phyloP scores from a whole-genome alignment of 306 rosid species.

The Clitoria ternatea region DNA sequence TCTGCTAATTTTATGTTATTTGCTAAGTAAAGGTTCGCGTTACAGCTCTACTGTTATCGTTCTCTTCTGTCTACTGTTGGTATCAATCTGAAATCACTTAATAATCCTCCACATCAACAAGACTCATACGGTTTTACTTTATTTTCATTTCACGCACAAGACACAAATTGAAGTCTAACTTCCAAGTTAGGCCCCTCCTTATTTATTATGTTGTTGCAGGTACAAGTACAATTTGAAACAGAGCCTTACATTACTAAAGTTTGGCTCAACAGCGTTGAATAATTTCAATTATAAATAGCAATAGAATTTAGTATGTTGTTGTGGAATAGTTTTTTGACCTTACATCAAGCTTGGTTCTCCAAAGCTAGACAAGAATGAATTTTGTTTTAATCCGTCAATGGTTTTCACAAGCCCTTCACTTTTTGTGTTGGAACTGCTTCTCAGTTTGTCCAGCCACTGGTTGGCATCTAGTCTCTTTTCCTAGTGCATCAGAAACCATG shows the following conservation, averaged over 20 bases:
- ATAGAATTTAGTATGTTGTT: background rate
- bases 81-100: background rate
- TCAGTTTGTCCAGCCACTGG: constrained; percentile 83
- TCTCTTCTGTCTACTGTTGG: background rate
- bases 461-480: constrained; percentile 67
- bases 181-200: background rate
- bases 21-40: no score
- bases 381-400: constrained; percentile 63
- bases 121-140: background rate
- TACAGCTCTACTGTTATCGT: no score
- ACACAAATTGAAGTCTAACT: background rate
- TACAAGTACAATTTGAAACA: background rate
- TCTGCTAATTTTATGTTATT: no score
- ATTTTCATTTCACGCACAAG: background rate
- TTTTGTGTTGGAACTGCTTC: constrained; percentile 37
- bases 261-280: constrained; percentile 26
- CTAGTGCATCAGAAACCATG: constrained; percentile 83
- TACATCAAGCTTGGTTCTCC: constrained; percentile 54
- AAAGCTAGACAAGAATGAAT: constrained; percentile 73
- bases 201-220: background rate
- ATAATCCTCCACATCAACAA: background rate
- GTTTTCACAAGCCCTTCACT: constrained; percentile 42
- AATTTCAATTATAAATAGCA: constrained; percentile 33
- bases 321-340: background rate
- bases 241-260: background rate